phyloP scores from a whole-genome alignment of 2,329 filamentous ascomycete genomes.

The Geosmithia morbida region DNA sequence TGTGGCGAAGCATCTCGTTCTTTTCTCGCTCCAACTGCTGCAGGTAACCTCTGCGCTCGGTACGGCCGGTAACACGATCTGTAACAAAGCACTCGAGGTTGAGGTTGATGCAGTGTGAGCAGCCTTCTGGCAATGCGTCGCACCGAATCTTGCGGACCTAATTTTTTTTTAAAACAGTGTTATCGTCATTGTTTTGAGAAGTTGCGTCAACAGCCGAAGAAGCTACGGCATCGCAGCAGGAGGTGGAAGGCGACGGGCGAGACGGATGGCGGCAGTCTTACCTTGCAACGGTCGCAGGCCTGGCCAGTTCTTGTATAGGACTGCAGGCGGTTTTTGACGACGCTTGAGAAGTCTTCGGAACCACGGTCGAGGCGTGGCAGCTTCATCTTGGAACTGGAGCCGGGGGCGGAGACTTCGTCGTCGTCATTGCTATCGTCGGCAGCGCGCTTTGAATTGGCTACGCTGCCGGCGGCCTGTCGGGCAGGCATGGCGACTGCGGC shows the following conservation, averaged over 20 bases:
- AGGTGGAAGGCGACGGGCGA: not conserved
- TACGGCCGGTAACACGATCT: conserved; percentile 72
- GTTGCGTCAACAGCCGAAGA: not conserved
- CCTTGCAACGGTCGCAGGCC: conserved; percentile 82
- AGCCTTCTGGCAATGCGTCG: conserved; percentile 67
- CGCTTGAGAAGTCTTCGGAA: conserved; percentile 36
- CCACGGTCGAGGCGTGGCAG: conserved; percentile 32
- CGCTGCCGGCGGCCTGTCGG: not conserved
- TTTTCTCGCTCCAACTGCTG: conserved; percentile 64
- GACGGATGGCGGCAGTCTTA: conserved; percentile 16
- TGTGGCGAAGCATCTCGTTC: conserved; percentile 48
- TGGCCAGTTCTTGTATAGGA: conserved; percentile 57
- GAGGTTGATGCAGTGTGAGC: conserved; percentile 66
- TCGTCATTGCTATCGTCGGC: conserved; percentile 15
- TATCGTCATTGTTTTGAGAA: not conserved
- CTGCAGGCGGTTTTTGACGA: conserved; percentile 40
- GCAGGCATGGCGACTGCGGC: not conserved
- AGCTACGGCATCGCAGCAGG: not conserved
- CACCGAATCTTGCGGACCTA: conserved; percentile 78
- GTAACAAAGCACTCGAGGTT: conserved; percentile 71
- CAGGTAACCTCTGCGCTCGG: conserved; percentile 63
- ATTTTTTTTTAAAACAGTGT: no score
- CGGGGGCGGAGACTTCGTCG: conserved; percentile 14
- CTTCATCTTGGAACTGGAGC: conserved; percentile 25
- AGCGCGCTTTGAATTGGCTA: conserved; percentile 18